Conservation (phyloP, 495 filamentous ascomycete genomes). For the Aspergillus baeticus region DNA sequence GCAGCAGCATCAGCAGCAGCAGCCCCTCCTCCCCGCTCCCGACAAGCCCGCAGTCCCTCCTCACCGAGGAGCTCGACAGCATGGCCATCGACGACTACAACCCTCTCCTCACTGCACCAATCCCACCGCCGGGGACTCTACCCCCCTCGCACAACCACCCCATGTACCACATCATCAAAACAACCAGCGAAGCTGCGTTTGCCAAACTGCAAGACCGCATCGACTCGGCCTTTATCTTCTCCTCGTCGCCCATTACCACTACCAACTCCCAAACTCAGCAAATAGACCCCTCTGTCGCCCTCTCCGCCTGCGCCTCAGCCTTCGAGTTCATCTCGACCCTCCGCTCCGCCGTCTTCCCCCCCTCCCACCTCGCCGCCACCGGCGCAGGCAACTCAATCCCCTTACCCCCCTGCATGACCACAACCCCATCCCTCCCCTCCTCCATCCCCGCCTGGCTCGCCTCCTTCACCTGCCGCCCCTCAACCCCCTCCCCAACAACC, state of each 20-base stretch:
- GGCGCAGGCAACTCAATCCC: neutral
- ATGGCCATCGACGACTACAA: neutral
- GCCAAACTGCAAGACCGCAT: neutral
- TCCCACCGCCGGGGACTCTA: neutral
- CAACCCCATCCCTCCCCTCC: neutral
- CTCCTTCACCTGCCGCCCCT: neutral
- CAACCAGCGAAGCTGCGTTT: neutral
- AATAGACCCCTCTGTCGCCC: neutral
- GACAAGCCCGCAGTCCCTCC: neutral
- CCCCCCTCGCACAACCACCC: neutral
- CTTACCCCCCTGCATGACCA: neutral
- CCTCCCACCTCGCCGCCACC: neutral
- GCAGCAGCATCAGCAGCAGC: no score
- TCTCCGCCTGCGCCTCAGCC: neutral
- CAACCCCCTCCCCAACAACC: neutral
- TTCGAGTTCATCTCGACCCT: neutral
- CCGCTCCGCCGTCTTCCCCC: neutral
- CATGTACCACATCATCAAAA: neutral
- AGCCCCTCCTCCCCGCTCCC: neutral
- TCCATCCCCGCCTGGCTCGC: neutral
- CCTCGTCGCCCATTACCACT: no score
- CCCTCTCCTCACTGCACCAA: neutral
- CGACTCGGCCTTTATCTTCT: neutral
- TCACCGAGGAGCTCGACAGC: neutral
- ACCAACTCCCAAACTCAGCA: neutral